These are phyloP conservation scores for Tetratostichococcus sp. DNA, from an alignment of 139 green algal species.

Conservation along the genomic window DNA sequence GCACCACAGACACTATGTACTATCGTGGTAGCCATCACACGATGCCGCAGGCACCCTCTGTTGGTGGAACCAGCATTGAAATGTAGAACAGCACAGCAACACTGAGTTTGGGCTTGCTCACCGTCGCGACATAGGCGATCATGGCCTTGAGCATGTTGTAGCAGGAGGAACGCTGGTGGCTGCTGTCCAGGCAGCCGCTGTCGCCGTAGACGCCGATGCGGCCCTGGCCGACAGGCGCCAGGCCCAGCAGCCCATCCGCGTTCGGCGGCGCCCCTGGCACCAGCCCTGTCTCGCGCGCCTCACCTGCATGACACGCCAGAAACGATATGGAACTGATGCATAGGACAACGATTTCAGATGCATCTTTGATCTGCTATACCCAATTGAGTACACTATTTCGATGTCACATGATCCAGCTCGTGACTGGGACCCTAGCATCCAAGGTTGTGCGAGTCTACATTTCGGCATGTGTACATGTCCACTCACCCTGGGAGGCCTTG, in stretches of 20 bases:
- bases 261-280: not conserved
- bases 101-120: not conserved
- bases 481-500: slow-evolving; percentile 27
- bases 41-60: too few relatives aligned
- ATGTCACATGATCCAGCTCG: too few relatives aligned
- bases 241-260: slow-evolving; percentile 37
- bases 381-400: too few relatives aligned
- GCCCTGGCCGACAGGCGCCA: slow-evolving; percentile 45
- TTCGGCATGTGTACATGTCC: not conserved
- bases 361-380: too few relatives aligned
- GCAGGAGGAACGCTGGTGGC: slow-evolving; percentile 58
- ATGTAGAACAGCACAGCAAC: too few relatives aligned
- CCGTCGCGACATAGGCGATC: slow-evolving; percentile 23
- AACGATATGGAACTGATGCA: too few relatives aligned
- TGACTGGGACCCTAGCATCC: too few relatives aligned
- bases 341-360: too few relatives aligned
- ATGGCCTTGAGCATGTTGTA: slow-evolving; percentile 51
- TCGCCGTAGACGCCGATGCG: slow-evolving; percentile 77
- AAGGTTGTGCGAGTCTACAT: too few relatives aligned
- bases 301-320: not conserved
- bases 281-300: not conserved
- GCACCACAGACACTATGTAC: too few relatives aligned
- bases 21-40: too few relatives aligned
- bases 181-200: slow-evolving; percentile 91
- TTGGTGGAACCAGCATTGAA: too few relatives aligned